Base-by-base conservation (phyloP, 441 rosid genomes). In the Populus hybrid region DNA sequence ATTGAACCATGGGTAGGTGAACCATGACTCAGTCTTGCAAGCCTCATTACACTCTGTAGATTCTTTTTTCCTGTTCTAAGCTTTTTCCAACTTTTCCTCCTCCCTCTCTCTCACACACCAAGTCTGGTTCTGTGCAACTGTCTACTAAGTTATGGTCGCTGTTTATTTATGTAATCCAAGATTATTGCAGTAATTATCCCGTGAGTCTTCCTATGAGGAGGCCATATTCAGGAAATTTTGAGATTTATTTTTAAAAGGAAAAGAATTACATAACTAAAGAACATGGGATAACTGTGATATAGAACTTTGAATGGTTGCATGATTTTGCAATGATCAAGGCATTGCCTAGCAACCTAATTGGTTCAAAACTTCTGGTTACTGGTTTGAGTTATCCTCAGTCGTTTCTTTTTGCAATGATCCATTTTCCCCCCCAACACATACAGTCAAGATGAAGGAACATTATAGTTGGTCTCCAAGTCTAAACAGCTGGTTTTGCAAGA, bases 1-100 rank as follows among this genome's bases (percentile, higher is more conserved):
- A 72, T 76, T 74, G 98, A 94, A 81, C 95, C 97, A 72, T 94
- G 98, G 98, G 95, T 94, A 53, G 14, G 93, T 80, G 57, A 79
- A 70, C 72, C 68, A n/a, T 72, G 50, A 71, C 72, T 35, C 18
- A 36, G 66, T 65, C 64, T 69, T 73, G 57, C 75, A 70, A 64
- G 73, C 69, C n/a, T 71, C 34, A 23, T 63, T 73, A 73, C 67
- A 72, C 38, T 63, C 63, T 28, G 34, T 16, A 46, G 21, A 67
- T 75, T 4, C 79, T 74, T n/a, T 46, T 73, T 65, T 75, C 32
- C 26, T 76, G 18, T 30, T 40, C 66, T 68, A 35, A 21, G 40
- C 57, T 50, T 4, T 4, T 14, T 14, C 57, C 57, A 46, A 11
- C 57, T 30, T 74, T 16, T 46, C 34, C 38, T 9, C 9, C 38